Base-by-base conservation (phyloP, 352 stramenopile genomes). In the Pythium sukuiense region DNA sequence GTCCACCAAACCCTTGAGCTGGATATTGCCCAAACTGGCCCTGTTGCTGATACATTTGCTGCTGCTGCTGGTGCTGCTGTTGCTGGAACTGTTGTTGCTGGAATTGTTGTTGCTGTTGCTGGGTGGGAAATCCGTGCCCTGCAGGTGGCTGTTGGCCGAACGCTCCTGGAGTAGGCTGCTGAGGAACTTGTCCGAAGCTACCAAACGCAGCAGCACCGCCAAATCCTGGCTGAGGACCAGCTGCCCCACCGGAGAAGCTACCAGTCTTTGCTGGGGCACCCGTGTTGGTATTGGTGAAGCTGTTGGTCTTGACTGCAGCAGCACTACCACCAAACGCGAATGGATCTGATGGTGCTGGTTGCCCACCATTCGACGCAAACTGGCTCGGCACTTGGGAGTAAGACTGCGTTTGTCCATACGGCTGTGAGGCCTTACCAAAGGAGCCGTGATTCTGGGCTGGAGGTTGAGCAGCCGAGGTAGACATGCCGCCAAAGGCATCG, bases 281-380 rank as follows among this genome's bases (percentile, higher is more conserved):
- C 27, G 26, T 30, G 20, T 53, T 48, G 26, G 43, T 43, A 46
- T 46, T 60, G 18, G 55, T 63, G 53, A 80, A 77, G 49, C 68
- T 76, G 63, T 59, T 77, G 32, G 64, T 75, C 24, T 65, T 79
- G 20, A 48, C 55, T 35, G 46, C 30, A 14, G 46, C 56, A 58
- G 27, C 59, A 24, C 61, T 68, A 29, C 65, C 73, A 55, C 66
- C 72, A 69, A 88, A 87, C 6, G 65, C 71, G 46, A 93, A 89
- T 3, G 74, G 85, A 66, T 89, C 45, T 11, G 45, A 6, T 52
- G 6, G 45, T 8, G 45, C 45, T 29, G 45, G 45, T 6, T 52
- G 45, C 13, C 18, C 45, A 14, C 20, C 63, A 55, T 20, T 70
- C 55, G 59, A 39, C 43, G 43, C 35, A 37, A 56, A 29, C 16